These are phyloP conservation scores for Neonectria punicea DNA, from an alignment of 2,329 filamentous ascomycete genomes.

Conservation along the genomic window DNA sequence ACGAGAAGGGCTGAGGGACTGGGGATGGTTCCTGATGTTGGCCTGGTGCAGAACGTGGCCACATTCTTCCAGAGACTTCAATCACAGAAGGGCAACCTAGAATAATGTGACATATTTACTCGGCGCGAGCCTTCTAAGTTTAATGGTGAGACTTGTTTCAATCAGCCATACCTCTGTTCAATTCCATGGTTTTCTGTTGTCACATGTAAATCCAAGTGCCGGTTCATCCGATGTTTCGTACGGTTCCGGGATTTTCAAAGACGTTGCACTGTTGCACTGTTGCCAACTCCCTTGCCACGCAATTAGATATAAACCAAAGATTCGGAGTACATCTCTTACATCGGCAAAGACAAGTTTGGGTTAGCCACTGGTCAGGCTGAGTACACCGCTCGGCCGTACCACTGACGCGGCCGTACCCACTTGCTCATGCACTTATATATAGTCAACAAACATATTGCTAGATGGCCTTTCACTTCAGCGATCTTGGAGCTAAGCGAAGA, in stretches of 20 bases:
- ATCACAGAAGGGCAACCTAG: not conserved
- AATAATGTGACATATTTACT: not conserved
- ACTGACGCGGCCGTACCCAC: not conserved
- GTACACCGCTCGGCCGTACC: not conserved
- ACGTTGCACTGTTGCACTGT: not conserved
- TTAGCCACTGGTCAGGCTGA: not conserved
- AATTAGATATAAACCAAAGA: not conserved
- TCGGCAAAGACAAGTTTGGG: not conserved
- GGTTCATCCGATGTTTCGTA: no score
- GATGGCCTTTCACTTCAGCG: no score
- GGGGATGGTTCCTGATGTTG: conserved; percentile 59
- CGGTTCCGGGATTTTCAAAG: no score
- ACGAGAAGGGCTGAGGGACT: conserved; percentile 62
- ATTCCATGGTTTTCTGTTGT: no score
- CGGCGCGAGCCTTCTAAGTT: no score
- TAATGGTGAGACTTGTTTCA: no score
- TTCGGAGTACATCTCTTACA: not conserved
- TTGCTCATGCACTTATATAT: no score
- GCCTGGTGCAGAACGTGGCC: conserved; percentile 42
- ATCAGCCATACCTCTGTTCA: no score
- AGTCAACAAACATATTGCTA: no score
- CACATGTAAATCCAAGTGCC: no score
- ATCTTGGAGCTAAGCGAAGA: no score
- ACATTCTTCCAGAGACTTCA: conserved; percentile 22
- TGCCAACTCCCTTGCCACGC: not conserved